These are phyloP conservation scores for Naganishia vishniacii DNA, from an alignment of 768 basidiomycete species.

Conservation along the genomic window DNA sequence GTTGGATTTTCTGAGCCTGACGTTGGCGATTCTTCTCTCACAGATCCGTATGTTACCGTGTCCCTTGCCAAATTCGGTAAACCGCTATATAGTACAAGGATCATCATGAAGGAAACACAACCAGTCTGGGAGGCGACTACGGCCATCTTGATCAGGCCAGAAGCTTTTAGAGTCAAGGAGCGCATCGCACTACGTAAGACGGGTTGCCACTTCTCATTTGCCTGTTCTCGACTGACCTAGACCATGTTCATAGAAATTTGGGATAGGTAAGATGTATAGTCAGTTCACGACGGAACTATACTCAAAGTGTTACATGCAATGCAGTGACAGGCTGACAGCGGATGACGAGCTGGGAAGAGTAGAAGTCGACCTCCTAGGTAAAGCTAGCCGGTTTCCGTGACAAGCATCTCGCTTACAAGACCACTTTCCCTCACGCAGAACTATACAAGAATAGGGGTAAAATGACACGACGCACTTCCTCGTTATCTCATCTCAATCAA, in stretches of 20 bases:
- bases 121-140: constrained; percentile 25
- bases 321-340: constrained; percentile 18
- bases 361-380: constrained; percentile 22
- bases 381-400: no score
- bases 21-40: no score
- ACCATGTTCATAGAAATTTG: constrained; percentile 11
- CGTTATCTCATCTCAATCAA: constrained; percentile 7
- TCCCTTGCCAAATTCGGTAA: constrained; percentile 24
- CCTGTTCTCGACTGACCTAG: no score
- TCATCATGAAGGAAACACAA: constrained; percentile 19
- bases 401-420: not conserved
- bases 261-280: constrained; percentile 15
- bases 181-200: constrained; percentile 17
- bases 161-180: constrained; percentile 20
- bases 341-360: constrained; percentile 26
- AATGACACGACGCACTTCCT: constrained; percentile 14
- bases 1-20: no score
- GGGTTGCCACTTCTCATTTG: not conserved
- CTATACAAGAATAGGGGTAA: constrained; percentile 21
- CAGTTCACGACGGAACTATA: not conserved
- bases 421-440: not conserved
- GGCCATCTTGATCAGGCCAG: constrained; percentile 14
- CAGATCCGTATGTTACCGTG: constrained; percentile 22
- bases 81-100: constrained; percentile 24
- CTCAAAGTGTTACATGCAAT: not conserved